phyloP scores from a whole-genome alignment of 257 asterid species.

The Plantago ovata region DNA sequence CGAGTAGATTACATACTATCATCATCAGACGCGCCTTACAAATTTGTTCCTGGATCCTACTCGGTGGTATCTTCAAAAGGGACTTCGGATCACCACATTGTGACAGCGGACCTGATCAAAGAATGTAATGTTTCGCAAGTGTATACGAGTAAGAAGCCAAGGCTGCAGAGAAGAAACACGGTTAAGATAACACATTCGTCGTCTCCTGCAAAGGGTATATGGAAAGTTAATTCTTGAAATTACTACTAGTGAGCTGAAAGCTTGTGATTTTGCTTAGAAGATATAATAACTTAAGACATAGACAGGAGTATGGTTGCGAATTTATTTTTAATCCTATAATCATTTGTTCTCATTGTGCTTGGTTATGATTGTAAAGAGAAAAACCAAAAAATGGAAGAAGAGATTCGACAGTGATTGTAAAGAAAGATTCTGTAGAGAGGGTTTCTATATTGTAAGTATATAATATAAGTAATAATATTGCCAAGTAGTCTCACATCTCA shows the following conservation, averaged over 20 bases:
- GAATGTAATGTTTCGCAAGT: slow-evolving; percentile 27
- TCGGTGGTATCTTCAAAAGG: slow-evolving; percentile 90
- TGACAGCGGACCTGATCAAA: slow-evolving; percentile 74
- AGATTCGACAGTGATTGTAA: slow-evolving; percentile 23
- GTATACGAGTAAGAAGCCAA: slow-evolving; percentile 25
- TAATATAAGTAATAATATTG: background rate
- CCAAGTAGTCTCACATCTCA: too few species aligned
- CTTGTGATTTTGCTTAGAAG: slow-evolving; percentile 5
- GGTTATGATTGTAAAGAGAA: slow-evolving; percentile 7
- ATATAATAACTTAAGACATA: slow-evolving; percentile 1
- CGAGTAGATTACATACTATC: slow-evolving; percentile 75
- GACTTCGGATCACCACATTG: slow-evolving; percentile 96
- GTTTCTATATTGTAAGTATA: background rate
- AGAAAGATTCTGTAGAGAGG: slow-evolving; percentile 21
- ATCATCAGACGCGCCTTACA: slow-evolving; percentile 59
- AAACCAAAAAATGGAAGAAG: slow-evolving; percentile 7
- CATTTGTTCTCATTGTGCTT: background rate
- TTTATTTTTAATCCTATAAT: slow-evolving; percentile 1
- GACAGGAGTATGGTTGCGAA: slow-evolving; percentile 11
- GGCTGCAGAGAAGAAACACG: slow-evolving; percentile 40
- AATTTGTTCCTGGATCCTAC: slow-evolving; percentile 83
- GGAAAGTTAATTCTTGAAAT: slow-evolving; percentile 49
- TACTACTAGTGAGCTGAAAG: background rate
- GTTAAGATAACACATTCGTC: slow-evolving; percentile 58
- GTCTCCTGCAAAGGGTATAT: slow-evolving; percentile 59